phyloP scores from a whole-genome alignment of 2,329 filamentous ascomycete genomes.

The Fusarium tricinctum region DNA sequence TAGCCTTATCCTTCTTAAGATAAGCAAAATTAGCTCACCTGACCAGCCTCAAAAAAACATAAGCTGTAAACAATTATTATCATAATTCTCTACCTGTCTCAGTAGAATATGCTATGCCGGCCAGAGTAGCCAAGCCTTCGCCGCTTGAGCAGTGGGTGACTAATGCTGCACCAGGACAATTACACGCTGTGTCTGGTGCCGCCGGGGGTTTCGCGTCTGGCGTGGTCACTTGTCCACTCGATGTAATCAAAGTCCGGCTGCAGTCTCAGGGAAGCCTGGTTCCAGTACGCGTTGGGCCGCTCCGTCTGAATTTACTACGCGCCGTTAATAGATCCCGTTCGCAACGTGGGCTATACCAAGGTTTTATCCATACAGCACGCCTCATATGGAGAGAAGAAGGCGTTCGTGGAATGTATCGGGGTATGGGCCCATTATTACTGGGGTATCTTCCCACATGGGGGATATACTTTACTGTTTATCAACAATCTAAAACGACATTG shows the following conservation, averaged over 20 bases:
- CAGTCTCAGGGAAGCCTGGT: slow-evolving; percentile 91
- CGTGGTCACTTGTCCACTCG: slow-evolving; percentile 93
- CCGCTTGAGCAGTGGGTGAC: slow-evolving; percentile 61
- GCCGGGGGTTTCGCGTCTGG: slow-evolving; percentile 91
- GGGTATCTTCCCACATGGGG: slow-evolving; percentile 98
- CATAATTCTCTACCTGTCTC: neutral
- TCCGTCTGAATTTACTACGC: slow-evolving; percentile 70
- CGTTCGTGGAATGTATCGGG: slow-evolving; percentile 89
- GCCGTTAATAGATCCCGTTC: slow-evolving; percentile 60
- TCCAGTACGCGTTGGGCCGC: slow-evolving; percentile 55
- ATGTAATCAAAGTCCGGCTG: slow-evolving; percentile 98
- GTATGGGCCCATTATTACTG: slow-evolving; percentile 90
- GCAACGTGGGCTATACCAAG: slow-evolving; percentile 78
- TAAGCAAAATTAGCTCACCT: neutral
- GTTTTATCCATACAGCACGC: slow-evolving; percentile 84
- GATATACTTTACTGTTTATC: slow-evolving; percentile 96
- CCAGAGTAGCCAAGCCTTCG: slow-evolving; percentile 6
- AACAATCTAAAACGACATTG: slow-evolving; percentile 82
- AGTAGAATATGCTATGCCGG: slow-evolving; percentile 11
- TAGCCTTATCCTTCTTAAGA: neutral
- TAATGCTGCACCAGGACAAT: slow-evolving; percentile 69
- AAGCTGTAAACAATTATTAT: neutral
- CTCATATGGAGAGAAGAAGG: slow-evolving; percentile 91
- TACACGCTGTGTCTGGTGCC: slow-evolving; percentile 89
- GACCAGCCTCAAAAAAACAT: neutral